phyloP scores from a whole-genome alignment of 2,329 filamentous ascomycete genomes.

The Aspergillus tanneri region DNA sequence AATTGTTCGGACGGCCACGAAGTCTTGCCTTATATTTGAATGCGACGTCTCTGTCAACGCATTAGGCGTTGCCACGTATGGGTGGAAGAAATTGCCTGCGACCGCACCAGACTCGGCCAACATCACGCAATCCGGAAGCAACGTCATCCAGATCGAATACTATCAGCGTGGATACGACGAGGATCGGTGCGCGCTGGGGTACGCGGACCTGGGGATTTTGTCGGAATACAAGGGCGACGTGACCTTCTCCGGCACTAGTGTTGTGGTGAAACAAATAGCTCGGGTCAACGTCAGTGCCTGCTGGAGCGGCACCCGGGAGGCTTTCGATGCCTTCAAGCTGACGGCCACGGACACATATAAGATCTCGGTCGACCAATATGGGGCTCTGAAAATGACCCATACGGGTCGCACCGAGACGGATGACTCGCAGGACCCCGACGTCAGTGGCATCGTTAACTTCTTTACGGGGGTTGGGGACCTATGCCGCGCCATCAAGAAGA shows the following conservation, averaged over 20 bases:
- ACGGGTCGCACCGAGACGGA: not conserved
- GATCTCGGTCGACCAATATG: constrained; percentile 1
- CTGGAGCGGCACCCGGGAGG: not conserved
- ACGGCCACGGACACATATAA: constrained; percentile 3
- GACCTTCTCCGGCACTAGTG: not conserved
- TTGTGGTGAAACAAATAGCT: not conserved
- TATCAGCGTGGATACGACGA: no score
- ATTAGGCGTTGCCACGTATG: no score
- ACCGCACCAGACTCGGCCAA: no score
- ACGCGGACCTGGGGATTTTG: no score
- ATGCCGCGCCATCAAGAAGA: not conserved
- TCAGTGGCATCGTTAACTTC: not conserved
- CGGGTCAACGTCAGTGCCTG: not conserved
- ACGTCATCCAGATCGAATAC: no score
- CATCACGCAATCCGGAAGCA: no score
- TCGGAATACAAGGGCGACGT: no score
- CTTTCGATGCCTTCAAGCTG: constrained; percentile 1
- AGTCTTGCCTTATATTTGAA: not conserved
- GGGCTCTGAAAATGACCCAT: not conserved
- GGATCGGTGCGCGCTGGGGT: no score
- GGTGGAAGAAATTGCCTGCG: no score
- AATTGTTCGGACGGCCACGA: not conserved
- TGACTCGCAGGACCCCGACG: not conserved
- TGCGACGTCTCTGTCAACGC: not conserved
- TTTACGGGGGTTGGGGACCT: not conserved